Base-by-base conservation (phyloP, 371 early-diverging fungal species). In the Mortierella sp. region DNA sequence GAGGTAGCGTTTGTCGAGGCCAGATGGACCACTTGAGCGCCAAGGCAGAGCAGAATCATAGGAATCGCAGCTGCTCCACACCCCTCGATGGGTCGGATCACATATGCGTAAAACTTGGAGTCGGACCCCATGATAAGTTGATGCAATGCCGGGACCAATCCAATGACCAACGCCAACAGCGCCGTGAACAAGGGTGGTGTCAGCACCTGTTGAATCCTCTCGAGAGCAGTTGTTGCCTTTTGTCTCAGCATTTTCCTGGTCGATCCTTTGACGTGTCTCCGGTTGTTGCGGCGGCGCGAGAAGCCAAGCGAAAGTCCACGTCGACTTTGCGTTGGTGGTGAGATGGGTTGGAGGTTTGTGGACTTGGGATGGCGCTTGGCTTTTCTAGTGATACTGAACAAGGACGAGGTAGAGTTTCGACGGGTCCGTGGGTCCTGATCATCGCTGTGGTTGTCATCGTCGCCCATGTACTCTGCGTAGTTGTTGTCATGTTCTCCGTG, bases 31-130 rank as follows among this genome's bases (percentile, higher is more conserved):
- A 95, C 84, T 81, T 95, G 94, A 21, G 94, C 91, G 19, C 95
- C 95, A 0, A 95, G 89, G 78, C 94, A 93, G 14, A 94, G 84
- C 65, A 95, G 81, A 24, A 93, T 91, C 72, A 94, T 88, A 7
- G 95, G 95, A n/a, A 95, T 93, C 8, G 94, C 91, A 0, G 93
- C 93, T 34, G 90, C 90, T 34, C 94, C 93, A 81, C 94, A 94
- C 42, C 89, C 88, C 60, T 94, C 93, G 47, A 95, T 88, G 0
- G 94, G 93, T 44, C 85, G 84, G 54, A 94, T 90, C 34, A 94
- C 78, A 10, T 93, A 86, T 38, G 93, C 83, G 60, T 93, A 90
- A 4, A 94, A 57, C 8, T 92, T 87, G 47, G 91, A 88, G 73
- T 88, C 80, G 10, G 84, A 80, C 70, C 90, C 91, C 80, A 84